Conservation (phyloP, 192 early-diverging fungal species). For the Cladochytrium replicatum region DNA sequence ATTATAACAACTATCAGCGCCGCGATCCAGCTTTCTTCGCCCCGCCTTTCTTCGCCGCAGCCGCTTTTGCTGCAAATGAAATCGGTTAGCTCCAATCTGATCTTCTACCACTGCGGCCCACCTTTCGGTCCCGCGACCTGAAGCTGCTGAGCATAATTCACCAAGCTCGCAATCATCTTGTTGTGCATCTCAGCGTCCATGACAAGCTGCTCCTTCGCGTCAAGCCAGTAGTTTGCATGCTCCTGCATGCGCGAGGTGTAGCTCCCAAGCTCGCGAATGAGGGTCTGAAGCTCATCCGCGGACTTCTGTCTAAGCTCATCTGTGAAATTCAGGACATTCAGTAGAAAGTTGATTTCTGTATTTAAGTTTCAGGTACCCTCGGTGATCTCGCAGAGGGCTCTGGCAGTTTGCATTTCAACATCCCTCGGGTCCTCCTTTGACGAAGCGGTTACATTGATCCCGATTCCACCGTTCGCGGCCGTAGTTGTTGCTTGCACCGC, state of each 20-base stretch:
- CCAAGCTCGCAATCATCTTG: slow-evolving; percentile 53
- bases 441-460: no score
- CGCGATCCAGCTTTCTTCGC: no score
- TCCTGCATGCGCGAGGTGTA: slow-evolving; percentile 36
- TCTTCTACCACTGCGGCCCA: no score
- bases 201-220: slow-evolving; percentile 47
- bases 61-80: no score
- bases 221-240: slow-evolving; percentile 45
- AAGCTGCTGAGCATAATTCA: slow-evolving; percentile 45
- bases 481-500: no score
- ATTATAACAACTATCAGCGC: no score
- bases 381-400: slow-evolving; percentile 26
- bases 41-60: no score
- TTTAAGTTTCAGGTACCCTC: slow-evolving; percentile 23
- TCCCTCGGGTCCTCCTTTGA: slow-evolving; percentile 20
- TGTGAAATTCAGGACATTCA: slow-evolving; percentile 7
- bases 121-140: slow-evolving; percentile 24
- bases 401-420: slow-evolving; percentile 35
- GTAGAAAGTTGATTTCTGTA: not conserved
- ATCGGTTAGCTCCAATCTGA: no score
- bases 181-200: slow-evolving; percentile 59
- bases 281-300: slow-evolving; percentile 21
- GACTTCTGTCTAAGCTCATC: slow-evolving; percentile 38
- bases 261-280: slow-evolving; percentile 20
- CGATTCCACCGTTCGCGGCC: no score